Evolutionary conservation across 2,329 filamentous ascomycete species (phyloP).

Genomic region (Dothideomycetes sp.): DNA sequence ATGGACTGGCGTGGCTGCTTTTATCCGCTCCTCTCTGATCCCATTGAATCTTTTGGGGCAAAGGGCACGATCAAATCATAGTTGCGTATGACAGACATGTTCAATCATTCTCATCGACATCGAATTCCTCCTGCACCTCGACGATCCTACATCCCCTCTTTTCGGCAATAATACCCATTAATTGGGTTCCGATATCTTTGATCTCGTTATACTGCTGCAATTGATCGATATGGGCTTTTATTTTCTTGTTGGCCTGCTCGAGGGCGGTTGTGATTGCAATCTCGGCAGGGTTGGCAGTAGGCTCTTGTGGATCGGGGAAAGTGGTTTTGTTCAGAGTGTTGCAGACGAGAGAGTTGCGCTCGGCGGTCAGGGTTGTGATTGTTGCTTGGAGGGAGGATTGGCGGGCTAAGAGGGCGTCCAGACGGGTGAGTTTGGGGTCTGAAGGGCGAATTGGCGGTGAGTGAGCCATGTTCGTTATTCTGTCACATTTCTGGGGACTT

Average conservation of each 20-base stretch:
- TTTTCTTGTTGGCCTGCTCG: slow-evolving; percentile 38
- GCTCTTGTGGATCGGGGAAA: neutral
- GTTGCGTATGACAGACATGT: no score
- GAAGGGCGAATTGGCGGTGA: neutral
- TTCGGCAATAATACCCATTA: slow-evolving; percentile 59
- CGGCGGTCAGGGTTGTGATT: slow-evolving; percentile 33
- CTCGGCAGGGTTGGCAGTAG: slow-evolving; percentile 3
- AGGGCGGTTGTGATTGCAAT: slow-evolving; percentile 21
- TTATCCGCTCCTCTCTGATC: no score
- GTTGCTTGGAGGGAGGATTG: slow-evolving; percentile 35
- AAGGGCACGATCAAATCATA: neutral
- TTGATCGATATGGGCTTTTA: slow-evolving; percentile 52
- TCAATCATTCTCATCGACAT: slow-evolving; percentile 33
- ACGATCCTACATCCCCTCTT: slow-evolving; percentile 44
- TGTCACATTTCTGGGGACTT: no score
- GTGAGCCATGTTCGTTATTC: neutral
- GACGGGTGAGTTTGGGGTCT: neutral
- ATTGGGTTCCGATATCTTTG: slow-evolving; percentile 53
- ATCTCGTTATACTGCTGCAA: slow-evolving; percentile 63
- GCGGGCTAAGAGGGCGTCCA: slow-evolving; percentile 13
- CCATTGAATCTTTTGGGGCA: no score
- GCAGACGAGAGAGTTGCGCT: slow-evolving; percentile 26
- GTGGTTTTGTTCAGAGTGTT: slow-evolving; percentile 11
- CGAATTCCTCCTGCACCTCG: slow-evolving; percentile 38
- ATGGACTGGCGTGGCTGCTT: no score